Base-by-base conservation (phyloP, 805 yeast genomes). In the Metschnikowia noctiluminum region DNA sequence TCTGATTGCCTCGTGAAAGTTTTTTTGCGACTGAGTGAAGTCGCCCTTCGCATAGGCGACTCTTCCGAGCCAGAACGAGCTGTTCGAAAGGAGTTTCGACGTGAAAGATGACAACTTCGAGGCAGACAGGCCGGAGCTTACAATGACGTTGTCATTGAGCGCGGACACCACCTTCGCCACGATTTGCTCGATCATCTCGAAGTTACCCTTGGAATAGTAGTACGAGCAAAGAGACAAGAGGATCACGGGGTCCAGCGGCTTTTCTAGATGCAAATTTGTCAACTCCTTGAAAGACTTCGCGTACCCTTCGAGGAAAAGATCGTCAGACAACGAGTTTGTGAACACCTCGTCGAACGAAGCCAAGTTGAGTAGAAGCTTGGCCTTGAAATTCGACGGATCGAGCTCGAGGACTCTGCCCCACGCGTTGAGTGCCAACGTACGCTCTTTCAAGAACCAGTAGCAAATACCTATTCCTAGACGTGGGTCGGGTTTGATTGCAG, bases 391-490 rank as follows among this genome's bases (percentile, higher is more conserved):
- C 26, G 71, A 62, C 4, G 85, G 82, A 53, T 85, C 80, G 38
- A 92, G 66, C 62, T 84, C 86, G 31, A 83, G 68, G 1, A 89
- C 78, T 60, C 97, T 79, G 53, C 80, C 78, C 97, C 98, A 94
- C 0, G 98, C 85, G 43, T 72, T 70, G 7, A 78, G 61, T 0
- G 99, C 98, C 71, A 89, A 78, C 44, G 78, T 78, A 54, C 80
- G 79, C 64, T 89, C 96, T 45, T 85, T 85, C 52, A 94, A 71
- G 51, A 80, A 80, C 97, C 97, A 94, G 63, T 84, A 92, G 66
- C 97, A 91, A 55, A 94, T 71, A 34, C 99, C 99, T 52, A 92
- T 81, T 28, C 98, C 99, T 51, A 94, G 78, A 66, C 99, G 77
- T 15, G 97, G 95, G 69, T 92, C 97, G 5, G 98, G 97, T 57